Evolutionary conservation across 1,284 basidiomycete genomes (phyloP).

Genomic region (Ceratobasidium sp.): DNA sequence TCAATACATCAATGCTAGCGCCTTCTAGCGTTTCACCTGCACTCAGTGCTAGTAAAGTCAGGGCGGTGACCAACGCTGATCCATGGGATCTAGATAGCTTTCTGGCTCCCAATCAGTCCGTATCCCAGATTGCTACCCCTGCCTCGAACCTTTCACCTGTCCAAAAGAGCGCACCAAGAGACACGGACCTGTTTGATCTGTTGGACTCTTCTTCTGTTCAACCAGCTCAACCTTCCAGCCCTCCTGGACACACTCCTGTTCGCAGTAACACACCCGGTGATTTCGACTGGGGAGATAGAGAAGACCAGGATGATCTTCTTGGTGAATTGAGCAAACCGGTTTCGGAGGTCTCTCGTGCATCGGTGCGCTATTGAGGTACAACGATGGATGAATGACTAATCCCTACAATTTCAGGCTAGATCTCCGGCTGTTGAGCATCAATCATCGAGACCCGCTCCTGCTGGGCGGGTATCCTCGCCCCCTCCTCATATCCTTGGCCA

Average conservation of each 20-base stretch:
- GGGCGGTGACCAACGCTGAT: slow-evolving; percentile 51
- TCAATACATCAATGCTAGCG: slow-evolving; percentile 13
- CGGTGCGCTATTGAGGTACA: neutral
- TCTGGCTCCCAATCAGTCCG: slow-evolving; percentile 43
- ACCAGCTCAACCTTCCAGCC: neutral
- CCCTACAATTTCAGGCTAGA: slow-evolving; percentile 5
- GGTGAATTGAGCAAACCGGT: slow-evolving; percentile 55
- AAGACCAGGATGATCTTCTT: slow-evolving; percentile 72
- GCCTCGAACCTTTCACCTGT: slow-evolving; percentile 32
- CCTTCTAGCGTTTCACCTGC: slow-evolving; percentile 43
- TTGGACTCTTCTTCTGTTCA: slow-evolving; percentile 29
- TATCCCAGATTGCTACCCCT: slow-evolving; percentile 44
- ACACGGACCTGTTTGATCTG: slow-evolving; percentile 22
- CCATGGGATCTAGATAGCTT: slow-evolving; percentile 65
- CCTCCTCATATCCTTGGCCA: slow-evolving; percentile 90
- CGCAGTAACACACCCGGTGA: slow-evolving; percentile 59
- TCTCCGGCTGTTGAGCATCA: neutral
- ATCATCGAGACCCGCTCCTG: slow-evolving; percentile 31
- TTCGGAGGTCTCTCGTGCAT: neutral
- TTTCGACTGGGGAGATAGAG: slow-evolving; percentile 71
- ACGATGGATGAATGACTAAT: neutral
- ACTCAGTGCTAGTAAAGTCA: slow-evolving; percentile 40
- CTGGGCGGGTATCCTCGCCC: slow-evolving; percentile 63
- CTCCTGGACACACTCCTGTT: slow-evolving; percentile 42
- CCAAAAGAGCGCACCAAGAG: slow-evolving; percentile 42